A percentile compares a stretch with the other conserved stretches of the same genome.
Evolutionary conservation across 768 basidiomycete genomes (phyloP).

Genomic region (Glaciozyma antarctica): DNA sequence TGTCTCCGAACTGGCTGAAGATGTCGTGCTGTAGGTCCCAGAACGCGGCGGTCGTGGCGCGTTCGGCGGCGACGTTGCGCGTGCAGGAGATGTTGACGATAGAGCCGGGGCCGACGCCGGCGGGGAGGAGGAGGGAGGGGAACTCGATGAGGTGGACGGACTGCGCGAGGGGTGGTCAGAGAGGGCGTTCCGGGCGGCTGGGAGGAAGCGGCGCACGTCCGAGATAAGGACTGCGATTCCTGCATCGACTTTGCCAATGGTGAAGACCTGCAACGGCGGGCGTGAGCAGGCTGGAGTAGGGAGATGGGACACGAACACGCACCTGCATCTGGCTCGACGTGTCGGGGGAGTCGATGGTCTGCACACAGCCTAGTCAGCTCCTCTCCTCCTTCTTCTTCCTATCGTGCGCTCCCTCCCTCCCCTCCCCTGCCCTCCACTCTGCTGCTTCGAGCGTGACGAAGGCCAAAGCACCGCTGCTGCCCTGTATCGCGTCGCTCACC

Average conservation of each 20-base stretch:
- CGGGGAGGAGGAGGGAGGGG: conserved; percentile 85
- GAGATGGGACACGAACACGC: neutral
- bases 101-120: conserved; percentile 82
- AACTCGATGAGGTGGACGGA: conserved; percentile 97
- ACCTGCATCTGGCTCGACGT: neutral
- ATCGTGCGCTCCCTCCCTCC: neutral
- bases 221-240: conserved; percentile 36
- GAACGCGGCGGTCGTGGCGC: conserved; percentile 69
- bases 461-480: neutral
- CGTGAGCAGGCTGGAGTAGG: conserved; percentile 5
- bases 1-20: conserved; percentile 58
- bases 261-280: conserved; percentile 12
- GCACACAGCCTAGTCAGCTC: neutral
- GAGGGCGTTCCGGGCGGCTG: neutral
- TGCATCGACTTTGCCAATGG: conserved; percentile 31
- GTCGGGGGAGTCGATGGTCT: neutral
- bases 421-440: neutral
- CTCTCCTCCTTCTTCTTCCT: neutral
- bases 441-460: neutral
- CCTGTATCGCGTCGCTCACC: neutral
- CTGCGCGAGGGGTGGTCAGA: conserved; percentile 41
- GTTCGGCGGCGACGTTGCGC: conserved; percentile 69
- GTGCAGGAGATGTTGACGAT: conserved; percentile 95
- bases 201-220: conserved; percentile 17
- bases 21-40: conserved; percentile 76